phyloP scores from a whole-genome alignment of 768 basidiomycete species.

The Amanita rimosa region DNA sequence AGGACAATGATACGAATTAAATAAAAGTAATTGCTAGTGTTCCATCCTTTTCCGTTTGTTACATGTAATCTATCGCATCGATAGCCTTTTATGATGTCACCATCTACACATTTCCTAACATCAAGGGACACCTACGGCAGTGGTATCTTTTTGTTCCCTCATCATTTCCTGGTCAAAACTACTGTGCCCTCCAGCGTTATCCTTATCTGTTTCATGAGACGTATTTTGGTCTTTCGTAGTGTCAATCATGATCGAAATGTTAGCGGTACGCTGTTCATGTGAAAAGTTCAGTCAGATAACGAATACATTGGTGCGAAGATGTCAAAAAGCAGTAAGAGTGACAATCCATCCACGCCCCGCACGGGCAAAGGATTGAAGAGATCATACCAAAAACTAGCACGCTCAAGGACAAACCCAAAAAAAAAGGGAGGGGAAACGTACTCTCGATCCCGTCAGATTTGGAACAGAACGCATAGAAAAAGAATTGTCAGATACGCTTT shows the following conservation, averaged over 20 bases:
- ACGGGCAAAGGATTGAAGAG: conserved; percentile 1
- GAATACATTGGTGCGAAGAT: neutral
- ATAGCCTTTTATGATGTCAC: too few species aligned
- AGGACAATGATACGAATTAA: too few species aligned
- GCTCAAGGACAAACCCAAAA: too few species aligned
- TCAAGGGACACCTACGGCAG: too few species aligned
- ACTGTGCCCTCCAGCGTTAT: neutral
- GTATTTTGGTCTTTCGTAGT: conserved; percentile 39
- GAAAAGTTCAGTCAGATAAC: neutral
- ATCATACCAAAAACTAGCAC: too few species aligned
- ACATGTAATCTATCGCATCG: too few species aligned
- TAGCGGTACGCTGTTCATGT: conserved; percentile 23
- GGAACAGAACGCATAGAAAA: conserved; percentile 30
- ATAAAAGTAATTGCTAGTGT: too few species aligned
- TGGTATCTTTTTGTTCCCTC: too few species aligned
- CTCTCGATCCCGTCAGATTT: conserved; percentile 22
- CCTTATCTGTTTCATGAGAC: conserved; percentile 17
- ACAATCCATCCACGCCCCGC: neutral
- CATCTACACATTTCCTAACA: too few species aligned
- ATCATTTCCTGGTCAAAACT: too few species aligned
- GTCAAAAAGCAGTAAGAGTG: neutral
- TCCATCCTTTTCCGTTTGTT: too few species aligned
- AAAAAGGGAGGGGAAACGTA: conserved; percentile 11
- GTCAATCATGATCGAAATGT: conserved; percentile 45
- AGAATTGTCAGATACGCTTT: conserved; percentile 29